Base-by-base conservation (phyloP, 768 basidiomycete species). In the Clitopilus hobsonii region DNA sequence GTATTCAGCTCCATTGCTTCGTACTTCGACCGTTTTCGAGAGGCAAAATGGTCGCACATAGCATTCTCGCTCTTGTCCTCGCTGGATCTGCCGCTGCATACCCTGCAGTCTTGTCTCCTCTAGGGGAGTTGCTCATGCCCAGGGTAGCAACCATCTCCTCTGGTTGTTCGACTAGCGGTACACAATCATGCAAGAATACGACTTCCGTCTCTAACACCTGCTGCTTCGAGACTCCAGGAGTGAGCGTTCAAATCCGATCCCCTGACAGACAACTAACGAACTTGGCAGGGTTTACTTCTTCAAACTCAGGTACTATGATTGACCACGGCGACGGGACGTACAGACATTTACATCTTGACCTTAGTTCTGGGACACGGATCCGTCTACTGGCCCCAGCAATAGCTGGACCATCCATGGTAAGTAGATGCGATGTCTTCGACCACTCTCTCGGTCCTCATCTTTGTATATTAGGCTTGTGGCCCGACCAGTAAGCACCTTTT, bases 371-470 rank as follows among this genome's bases (percentile, higher is more conserved):
- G 86, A 89, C 58, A 85, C 82, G 1, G 61, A 81, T 48, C 81
- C 85, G 0, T 66, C 78, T 2, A 83, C 81, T 18, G 87, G 88
- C 10, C 88, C 88, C 5, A 66, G 64, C 8, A 60, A 86, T 61
- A 84, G 82, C 61, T 90, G 88, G 87, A 90, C 86, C 1, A 84
- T 89, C 55, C 88, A 88, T 53, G 86, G 88, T 83, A 55, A 48
- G 23, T 50, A 24, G 3, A n/a, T n/a, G 14, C 26, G 11, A 24
- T n/a, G 50, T 24, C 13, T 38, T 16, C 14, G 13, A n/a, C 28
- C 22, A 22, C 22, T 27, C n/a, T 16, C 61, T 51, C 18, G 10
- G 22, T 49, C 1, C 49, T 51, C 25, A 51, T 52, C 32, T 60
- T 58, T 32, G 11, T 20, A 26, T 58, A 22, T 18, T 55, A 82